phyloP scores from a whole-genome alignment of 106 monocot species.

The Dioscorea dumetorum region DNA sequence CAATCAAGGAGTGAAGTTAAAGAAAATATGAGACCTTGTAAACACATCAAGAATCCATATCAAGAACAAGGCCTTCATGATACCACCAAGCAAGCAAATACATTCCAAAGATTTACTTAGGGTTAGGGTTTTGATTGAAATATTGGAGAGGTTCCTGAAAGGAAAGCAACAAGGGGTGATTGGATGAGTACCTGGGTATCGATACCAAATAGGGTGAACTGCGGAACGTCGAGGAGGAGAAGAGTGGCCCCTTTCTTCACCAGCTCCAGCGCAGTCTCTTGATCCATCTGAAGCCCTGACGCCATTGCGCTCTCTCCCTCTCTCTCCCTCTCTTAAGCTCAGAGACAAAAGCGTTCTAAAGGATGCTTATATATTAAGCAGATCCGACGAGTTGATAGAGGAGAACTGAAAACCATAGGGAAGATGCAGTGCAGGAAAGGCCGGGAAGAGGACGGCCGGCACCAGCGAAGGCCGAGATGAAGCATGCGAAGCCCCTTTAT shows the following conservation, averaged over 20 bases:
- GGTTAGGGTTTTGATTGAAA: not conserved
- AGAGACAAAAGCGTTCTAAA: no score
- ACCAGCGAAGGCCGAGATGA: no score
- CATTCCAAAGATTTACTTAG: not conserved
- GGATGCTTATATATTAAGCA: no score
- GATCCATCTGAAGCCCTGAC: constrained; percentile 41
- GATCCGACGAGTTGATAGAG: no score
- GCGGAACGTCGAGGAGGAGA: constrained; percentile 91
- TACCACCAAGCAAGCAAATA: no score
- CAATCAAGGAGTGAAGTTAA: no score
- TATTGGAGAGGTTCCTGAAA: not conserved
- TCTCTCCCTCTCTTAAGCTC: not conserved
- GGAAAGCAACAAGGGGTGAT: not conserved
- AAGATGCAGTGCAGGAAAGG: no score
- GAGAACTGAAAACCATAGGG: no score
- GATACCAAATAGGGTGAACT: constrained; percentile 78
- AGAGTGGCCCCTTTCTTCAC: constrained; percentile 86
- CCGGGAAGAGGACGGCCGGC: no score
- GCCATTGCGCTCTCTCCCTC: not conserved
- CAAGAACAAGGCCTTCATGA: not conserved
- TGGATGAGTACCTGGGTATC: constrained; percentile 64
- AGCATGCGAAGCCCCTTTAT: no score
- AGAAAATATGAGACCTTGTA: no score
- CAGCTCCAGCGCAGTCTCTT: constrained; percentile 54
- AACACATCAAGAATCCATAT: not conserved